A percentile compares a stretch with the other conserved stretches of the same genome.
phyloP scores from a whole-genome alignment of 176 grass and related monocot genomes.

The Aegilops umbellulata region DNA sequence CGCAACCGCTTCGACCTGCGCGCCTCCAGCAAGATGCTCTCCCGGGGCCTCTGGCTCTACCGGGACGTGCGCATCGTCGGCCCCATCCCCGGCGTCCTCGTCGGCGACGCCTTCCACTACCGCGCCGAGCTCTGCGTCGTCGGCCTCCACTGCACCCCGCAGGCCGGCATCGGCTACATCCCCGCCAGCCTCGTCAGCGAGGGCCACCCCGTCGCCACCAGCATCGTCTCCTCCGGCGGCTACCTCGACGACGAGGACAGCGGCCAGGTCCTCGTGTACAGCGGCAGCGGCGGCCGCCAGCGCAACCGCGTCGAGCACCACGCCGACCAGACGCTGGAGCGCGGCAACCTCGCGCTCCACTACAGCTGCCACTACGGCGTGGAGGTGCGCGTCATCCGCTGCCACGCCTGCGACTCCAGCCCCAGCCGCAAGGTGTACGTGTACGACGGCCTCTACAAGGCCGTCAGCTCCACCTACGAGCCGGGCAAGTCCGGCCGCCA shows the following conservation, averaged over 20 bases:
- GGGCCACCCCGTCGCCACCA: conserved; percentile 79
- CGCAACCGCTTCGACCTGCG: conserved; percentile 63
- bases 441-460: conserved; percentile 89
- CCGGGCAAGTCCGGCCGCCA: conserved; percentile 58
- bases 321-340: conserved; percentile 65
- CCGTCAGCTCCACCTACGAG: conserved; percentile 45
- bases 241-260: conserved; percentile 89
- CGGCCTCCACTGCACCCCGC: conserved; percentile 71
- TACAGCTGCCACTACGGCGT: conserved; percentile 73
- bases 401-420: conserved; percentile 29
- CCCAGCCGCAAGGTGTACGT: conserved; percentile 59
- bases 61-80: conserved; percentile 65
- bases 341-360: conserved; percentile 84
- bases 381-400: conserved; percentile 77
- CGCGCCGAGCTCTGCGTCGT: conserved; percentile 80
- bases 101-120: conserved; percentile 89
- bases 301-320: conserved; percentile 47
- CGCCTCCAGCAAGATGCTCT: conserved; percentile 54
- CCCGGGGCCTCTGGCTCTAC: conserved; percentile 48
- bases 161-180: conserved; percentile 77
- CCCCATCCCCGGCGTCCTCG: conserved; percentile 55
- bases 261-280: conserved; percentile 78
- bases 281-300: conserved; percentile 76
- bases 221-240: conserved; percentile 83
- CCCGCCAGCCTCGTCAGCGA: conserved; percentile 39